Base-by-base conservation (phyloP, 306 rosid species). In the Inga oerstediana region DNA sequence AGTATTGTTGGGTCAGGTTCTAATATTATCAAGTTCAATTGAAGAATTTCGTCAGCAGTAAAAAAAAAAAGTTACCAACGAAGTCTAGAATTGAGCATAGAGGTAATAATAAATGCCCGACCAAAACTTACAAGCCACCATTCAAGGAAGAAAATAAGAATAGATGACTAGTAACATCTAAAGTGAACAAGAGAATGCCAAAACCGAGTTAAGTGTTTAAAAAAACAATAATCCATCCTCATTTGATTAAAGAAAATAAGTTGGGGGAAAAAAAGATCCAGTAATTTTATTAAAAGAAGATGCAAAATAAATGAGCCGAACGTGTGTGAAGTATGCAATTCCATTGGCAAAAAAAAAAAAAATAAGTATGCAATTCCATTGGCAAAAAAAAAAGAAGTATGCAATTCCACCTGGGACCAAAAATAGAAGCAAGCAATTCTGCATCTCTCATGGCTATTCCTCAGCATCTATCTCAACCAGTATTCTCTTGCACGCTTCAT, bases 401-500 rank as follows among this genome's bases (percentile, higher is more conserved):
- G 75, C 46, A 54, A 17, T 54, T 71, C 32, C 16, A 9, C 64
- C 80, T 51, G 62, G 12, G 5, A 72, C 58, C 39, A 7, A 46
- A 45, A 72, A 22, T 45, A 15, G 59, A 73, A 73, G 77, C 16
- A 15, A 7, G 61, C 59, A 27, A n/a, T 49, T 73, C 49, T 68
- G 78, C 11, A 76, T 9, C 37, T 68, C 45, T 69, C 30, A 43
- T 74, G 72, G 72, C 84, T 90, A 92, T 19, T 90, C 94, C 71
- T 93, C 90, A 2, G 86, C 92, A 8, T 86, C 86, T 1, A 83
- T 61, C 86, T 96, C 98, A 30, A 96, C 87, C 75, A 96, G 82
- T 79, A 96, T 87, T 85, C 85, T 91, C 94, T 96, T 96, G 90
- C 97, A 93, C 15, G 97, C 97, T 88, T 96, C 99, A n/a, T 96